Evolutionary conservation across 169 alveolate species (phyloP).

Genomic region (Plasmodium vivax): DNA sequence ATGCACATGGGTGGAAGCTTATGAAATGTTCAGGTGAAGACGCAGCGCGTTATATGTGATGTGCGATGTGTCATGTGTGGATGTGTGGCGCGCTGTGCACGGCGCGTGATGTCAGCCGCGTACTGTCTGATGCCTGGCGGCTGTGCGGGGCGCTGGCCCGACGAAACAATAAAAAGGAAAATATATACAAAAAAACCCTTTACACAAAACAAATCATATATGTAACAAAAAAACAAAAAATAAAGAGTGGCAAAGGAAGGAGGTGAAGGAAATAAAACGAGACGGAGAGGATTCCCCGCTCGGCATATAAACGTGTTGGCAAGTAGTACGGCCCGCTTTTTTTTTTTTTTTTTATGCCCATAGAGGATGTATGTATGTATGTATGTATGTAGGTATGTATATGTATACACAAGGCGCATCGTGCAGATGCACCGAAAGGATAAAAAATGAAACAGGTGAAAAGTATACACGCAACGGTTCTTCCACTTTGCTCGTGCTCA

Average conservation of each 20-base stretch:
- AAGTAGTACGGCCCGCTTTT: background rate
- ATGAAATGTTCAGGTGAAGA: background rate
- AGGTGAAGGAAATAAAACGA: background rate
- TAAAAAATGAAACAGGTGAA: background rate
- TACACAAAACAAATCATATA: constrained; percentile 23
- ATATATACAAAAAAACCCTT: constrained; percentile 5
- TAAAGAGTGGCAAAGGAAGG: background rate
- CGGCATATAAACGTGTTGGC: background rate
- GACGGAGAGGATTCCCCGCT: background rate
- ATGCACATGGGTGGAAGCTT: background rate
- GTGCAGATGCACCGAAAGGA: background rate
- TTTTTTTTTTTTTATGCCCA: background rate
- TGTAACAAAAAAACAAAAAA: constrained; percentile 30
- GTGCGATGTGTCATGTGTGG: no score
- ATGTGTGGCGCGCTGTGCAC: no score
- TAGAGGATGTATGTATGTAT: background rate
- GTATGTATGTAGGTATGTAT: background rate
- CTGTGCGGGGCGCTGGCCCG: background rate
- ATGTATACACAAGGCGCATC: background rate
- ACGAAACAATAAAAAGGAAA: background rate
- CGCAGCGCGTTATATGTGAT: background rate
- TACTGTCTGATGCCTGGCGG: background rate
- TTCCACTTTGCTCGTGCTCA: background rate
- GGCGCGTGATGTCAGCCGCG: no score
- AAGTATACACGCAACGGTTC: background rate